These are phyloP conservation scores for Globisporangium echinulatum DNA, from an alignment of 352 stramenopile genomes.

Conservation along the genomic window DNA sequence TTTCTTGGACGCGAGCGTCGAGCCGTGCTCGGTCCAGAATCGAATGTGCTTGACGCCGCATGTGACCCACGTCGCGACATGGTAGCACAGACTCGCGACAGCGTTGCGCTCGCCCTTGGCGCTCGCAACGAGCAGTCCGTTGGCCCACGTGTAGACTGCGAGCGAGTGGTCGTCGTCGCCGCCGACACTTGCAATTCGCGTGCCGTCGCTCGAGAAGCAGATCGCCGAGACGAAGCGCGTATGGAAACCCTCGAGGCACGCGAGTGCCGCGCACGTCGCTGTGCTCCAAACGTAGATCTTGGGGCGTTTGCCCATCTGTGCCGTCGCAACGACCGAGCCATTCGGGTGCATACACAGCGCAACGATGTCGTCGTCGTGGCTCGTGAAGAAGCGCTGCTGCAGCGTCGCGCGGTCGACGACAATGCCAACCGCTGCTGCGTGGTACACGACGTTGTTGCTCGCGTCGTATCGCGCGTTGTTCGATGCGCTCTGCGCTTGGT, in stretches of 20 bases:
- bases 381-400: constrained; percentile 55
- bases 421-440: constrained; percentile 70
- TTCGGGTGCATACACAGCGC: constrained; percentile 77
- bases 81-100: constrained; percentile 44
- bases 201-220: constrained; percentile 64
- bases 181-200: constrained; percentile 63
- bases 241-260: constrained; percentile 72
- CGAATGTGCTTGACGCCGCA: constrained; percentile 69
- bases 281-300: constrained; percentile 82
- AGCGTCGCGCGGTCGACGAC: constrained; percentile 39
- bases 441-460: constrained; percentile 62
- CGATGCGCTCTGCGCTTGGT: constrained; percentile 59
- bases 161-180: constrained; percentile 82
- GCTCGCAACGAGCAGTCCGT: constrained; percentile 29
- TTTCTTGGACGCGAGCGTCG: constrained; percentile 61
- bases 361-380: constrained; percentile 82
- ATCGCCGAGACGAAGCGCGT: constrained; percentile 64
- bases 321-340: constrained; percentile 72
- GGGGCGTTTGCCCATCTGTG: constrained; percentile 77
- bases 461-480: constrained; percentile 77
- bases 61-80: constrained; percentile 50
- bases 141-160: constrained; percentile 77
- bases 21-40: constrained; percentile 73
- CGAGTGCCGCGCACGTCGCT: constrained; percentile 18
- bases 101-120: constrained; percentile 62